These are phyloP conservation scores for Leavenworthia alabamica DNA, from an alignment of 345 rosid genomes.

Conservation along the genomic window DNA sequence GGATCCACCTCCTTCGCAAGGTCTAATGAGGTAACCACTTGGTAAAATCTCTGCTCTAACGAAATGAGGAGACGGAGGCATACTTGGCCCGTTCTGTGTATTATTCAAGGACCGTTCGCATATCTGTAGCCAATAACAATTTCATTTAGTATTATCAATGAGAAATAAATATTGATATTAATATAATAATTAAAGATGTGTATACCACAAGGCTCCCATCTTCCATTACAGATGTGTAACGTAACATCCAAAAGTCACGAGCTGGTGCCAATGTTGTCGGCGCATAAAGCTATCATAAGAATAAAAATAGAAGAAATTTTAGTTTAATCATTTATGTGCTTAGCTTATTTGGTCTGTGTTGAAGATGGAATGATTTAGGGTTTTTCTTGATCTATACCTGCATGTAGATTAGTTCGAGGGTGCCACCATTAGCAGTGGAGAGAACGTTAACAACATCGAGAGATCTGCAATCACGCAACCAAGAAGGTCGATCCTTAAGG, in stretches of 20 bases:
- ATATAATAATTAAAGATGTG: background rate
- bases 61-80: conserved; percentile 91
- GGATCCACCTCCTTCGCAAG: conserved; percentile 99
- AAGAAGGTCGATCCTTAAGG: conserved; percentile 87
- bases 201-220: conserved; percentile 98
- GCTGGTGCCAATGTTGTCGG: conserved; percentile 98
- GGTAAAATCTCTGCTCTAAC: conserved; percentile 91
- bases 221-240: conserved; percentile 88
- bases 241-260: conserved; percentile 97
- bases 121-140: conserved; percentile 33
- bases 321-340: background rate
- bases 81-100: conserved; percentile 89
- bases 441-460: conserved; percentile 77
- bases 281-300: conserved; percentile 60
- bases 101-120: conserved; percentile 90
- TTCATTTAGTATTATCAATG: background rate
- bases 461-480: conserved; percentile 92
- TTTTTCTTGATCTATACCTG: conserved; percentile 46
- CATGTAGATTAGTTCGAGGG: conserved; percentile 94
- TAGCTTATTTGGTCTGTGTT: background rate
- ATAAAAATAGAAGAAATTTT: background rate
- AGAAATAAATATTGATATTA: background rate
- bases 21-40: conserved; percentile 89
- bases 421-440: conserved; percentile 91
- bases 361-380: background rate